Conservation (phyloP, 169 alveolate genomes). For the Plasmodium relictum region DNA sequence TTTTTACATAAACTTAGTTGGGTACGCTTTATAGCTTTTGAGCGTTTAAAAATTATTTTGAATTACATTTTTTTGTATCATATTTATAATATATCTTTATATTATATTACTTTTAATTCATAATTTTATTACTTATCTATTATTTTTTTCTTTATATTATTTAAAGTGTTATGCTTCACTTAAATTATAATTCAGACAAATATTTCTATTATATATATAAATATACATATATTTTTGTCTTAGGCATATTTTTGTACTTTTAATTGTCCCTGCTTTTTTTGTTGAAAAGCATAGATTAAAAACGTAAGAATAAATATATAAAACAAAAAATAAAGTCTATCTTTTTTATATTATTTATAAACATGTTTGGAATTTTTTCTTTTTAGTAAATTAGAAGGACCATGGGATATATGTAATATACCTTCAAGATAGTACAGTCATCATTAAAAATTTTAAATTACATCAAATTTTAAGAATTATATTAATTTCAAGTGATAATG, state of each 20-base stretch:
- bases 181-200: not conserved
- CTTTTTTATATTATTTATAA: not conserved
- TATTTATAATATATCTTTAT: not conserved
- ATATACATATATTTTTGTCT: not conserved
- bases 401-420: slow-evolving; percentile 27
- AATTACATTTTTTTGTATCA: not conserved
- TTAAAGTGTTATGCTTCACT: no score
- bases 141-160: no score
- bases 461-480: no score
- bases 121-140: not conserved
- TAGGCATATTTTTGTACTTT: slow-evolving; percentile 54
- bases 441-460: not conserved
- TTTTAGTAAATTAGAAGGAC: slow-evolving; percentile 35
- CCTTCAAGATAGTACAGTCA: not conserved
- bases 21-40: slow-evolving; percentile 23
- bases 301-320: slow-evolving; percentile 29
- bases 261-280: slow-evolving; percentile 66
- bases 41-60: not conserved
- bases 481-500: no score
- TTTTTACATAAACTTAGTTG: slow-evolving; percentile 39
- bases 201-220: not conserved
- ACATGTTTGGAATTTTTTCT: not conserved
- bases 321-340: not conserved
- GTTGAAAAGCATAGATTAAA: slow-evolving; percentile 40
- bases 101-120: no score